phyloP scores from a whole-genome alignment of 2,329 filamentous ascomycete species.

The Neurospora crassa region DNA sequence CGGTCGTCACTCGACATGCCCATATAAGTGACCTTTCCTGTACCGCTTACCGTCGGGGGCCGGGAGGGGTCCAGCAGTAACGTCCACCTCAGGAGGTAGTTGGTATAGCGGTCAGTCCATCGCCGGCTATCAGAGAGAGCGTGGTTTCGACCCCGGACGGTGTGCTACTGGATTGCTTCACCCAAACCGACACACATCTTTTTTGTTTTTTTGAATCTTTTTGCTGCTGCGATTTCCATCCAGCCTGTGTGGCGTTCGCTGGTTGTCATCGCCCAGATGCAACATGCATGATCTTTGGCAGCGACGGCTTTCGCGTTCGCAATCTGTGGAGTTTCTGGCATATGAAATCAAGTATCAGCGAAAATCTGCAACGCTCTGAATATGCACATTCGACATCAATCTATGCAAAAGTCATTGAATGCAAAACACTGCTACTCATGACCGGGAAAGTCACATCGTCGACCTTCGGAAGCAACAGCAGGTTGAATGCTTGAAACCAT shows the following conservation, averaged over 20 bases:
- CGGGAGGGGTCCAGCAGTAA: not conserved
- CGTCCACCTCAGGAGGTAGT: not conserved
- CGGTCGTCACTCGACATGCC: not conserved
- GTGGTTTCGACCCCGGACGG: not conserved
- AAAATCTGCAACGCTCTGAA: not conserved
- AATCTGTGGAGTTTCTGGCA: too few species aligned
- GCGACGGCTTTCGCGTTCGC: too few species aligned
- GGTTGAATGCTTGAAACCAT: not conserved
- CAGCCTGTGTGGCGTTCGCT: not conserved
- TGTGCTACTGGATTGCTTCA: not conserved
- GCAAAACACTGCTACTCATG: not conserved
- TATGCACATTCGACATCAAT: not conserved
- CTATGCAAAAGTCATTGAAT: not conserved
- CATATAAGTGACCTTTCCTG: not conserved
- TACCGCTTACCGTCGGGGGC: not conserved
- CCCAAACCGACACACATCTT: not conserved
- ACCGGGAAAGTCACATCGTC: not conserved
- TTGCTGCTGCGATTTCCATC: not conserved
- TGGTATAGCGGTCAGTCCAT: not conserved
- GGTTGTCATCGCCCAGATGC: not conserved
- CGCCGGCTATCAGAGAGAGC: not conserved
- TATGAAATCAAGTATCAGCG: not conserved
- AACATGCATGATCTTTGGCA: too few species aligned
- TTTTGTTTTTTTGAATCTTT: not conserved
- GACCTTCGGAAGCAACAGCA: not conserved